These are phyloP conservation scores for Colletotrichum kahawae DNA, from an alignment of 2,329 filamentous ascomycete genomes.

Conservation along the genomic window DNA sequence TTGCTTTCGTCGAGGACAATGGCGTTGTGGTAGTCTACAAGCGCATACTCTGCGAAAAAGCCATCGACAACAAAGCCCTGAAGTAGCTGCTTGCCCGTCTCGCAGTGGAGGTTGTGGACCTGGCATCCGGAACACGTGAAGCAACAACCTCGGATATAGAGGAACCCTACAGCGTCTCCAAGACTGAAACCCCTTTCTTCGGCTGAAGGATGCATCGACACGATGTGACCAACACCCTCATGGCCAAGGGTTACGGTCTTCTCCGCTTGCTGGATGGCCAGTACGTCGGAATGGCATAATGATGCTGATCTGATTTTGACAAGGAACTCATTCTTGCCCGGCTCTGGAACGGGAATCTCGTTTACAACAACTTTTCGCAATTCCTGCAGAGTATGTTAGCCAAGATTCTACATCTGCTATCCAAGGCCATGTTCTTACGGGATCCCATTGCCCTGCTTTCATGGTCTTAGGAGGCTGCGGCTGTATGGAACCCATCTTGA, in stretches of 20 bases:
- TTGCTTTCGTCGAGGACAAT: conserved; percentile 41
- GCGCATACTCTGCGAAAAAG: conserved; percentile 51
- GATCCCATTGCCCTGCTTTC: conserved; percentile 26
- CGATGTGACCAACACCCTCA: conserved; percentile 50
- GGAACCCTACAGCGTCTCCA: conserved; percentile 50
- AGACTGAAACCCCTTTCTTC: conserved; percentile 42
- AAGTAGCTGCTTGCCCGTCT: conserved; percentile 40
- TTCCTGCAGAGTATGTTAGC: conserved; percentile 10
- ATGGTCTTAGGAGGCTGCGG: conserved; percentile 7
- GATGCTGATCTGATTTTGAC: conserved; percentile 39
- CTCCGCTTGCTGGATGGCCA: conserved; percentile 28
- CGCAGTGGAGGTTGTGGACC: conserved; percentile 46
- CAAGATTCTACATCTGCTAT: background rate
- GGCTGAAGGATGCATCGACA: conserved; percentile 38
- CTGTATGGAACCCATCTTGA: background rate
- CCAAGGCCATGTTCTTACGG: conserved; percentile 7
- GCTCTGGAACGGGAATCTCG: conserved; percentile 46
- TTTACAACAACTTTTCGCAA: conserved; percentile 39
- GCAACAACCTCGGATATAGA: conserved; percentile 50
- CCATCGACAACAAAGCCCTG: conserved; percentile 49
- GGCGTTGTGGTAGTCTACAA: conserved; percentile 49
- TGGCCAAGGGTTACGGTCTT: conserved; percentile 40
- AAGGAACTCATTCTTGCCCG: conserved; percentile 43
- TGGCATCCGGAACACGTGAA: conserved; percentile 52
- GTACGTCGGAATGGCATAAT: conserved; percentile 37